These are phyloP conservation scores for Lumnitzera racemosa DNA, from an alignment of 345 rosid species.

Conservation along the genomic window DNA sequence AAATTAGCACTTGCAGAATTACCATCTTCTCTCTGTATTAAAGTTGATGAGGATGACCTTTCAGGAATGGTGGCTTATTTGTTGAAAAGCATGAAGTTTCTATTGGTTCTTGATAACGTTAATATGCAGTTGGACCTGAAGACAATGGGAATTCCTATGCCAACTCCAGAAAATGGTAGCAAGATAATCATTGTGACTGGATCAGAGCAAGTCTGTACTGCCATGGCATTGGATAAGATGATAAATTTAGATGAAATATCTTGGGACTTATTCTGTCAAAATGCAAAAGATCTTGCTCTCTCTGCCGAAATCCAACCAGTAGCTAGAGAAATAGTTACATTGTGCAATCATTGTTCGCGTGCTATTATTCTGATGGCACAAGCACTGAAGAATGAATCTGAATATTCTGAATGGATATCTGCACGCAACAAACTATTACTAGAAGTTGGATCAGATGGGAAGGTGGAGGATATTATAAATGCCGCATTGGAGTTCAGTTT, in stretches of 20 bases:
- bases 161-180: slow-evolving; percentile 7
- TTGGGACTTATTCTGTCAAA: neutral
- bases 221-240: neutral
- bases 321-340: slow-evolving; percentile 9
- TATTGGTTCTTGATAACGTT: slow-evolving; percentile 3
- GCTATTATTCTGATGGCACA: slow-evolving; percentile 2
- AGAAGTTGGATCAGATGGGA: slow-evolving; percentile 2
- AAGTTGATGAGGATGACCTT: neutral
- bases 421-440: neutral
- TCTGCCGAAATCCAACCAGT: slow-evolving; percentile 3
- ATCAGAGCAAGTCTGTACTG: neutral
- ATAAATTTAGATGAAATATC: neutral
- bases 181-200: neutral
- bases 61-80: too few relatives aligned
- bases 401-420: neutral
- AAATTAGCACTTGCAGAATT: neutral
- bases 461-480: neutral
- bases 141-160: slow-evolving; percentile 3
- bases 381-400: neutral
- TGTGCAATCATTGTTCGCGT: neutral
- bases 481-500: neutral
- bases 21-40: neutral
- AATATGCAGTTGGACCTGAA: neutral
- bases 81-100: neutral
- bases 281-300: neutral